Conservation (phyloP, 257 asterid genomes). For the Scutellaria galericulata region DNA sequence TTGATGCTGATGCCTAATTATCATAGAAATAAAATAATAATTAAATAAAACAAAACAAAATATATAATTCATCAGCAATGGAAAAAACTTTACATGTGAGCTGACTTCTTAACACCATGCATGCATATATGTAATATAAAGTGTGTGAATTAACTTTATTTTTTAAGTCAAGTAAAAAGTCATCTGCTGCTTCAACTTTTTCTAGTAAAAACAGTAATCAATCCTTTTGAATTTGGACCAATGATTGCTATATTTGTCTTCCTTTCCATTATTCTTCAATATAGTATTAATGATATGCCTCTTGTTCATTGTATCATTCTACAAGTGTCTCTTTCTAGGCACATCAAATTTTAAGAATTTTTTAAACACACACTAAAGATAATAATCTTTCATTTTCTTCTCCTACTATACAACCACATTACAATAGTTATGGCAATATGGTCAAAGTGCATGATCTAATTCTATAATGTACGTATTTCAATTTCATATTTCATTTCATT, state of each 20-base stretch:
- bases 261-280: background rate
- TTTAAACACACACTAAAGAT: background rate
- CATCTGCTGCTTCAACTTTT: constrained; percentile 25
- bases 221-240: constrained; percentile 29
- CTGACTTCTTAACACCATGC: constrained; percentile 31
- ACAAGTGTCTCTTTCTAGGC: constrained; percentile 14
- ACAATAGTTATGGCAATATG: background rate
- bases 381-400: background rate
- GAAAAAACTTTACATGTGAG: background rate
- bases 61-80: background rate
- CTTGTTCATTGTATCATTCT: background rate
- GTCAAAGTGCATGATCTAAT: background rate
- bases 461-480: background rate
- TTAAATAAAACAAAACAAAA: background rate
- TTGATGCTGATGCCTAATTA: constrained; percentile 50
- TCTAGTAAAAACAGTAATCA: background rate
- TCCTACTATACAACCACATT: background rate
- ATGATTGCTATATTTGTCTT: constrained; percentile 16
- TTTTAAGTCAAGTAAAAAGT: background rate
- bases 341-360: background rate
- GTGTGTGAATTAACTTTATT: background rate
- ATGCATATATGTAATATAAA: constrained; percentile 19
- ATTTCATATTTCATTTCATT: background rate
- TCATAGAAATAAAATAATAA: background rate
- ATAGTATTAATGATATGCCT: background rate